Percentiles rank a stretch among this genome's conserved stretches.
Conservation (phyloP, 1,284 basidiomycete genomes). For the Rhodotorula sp. region DNA sequence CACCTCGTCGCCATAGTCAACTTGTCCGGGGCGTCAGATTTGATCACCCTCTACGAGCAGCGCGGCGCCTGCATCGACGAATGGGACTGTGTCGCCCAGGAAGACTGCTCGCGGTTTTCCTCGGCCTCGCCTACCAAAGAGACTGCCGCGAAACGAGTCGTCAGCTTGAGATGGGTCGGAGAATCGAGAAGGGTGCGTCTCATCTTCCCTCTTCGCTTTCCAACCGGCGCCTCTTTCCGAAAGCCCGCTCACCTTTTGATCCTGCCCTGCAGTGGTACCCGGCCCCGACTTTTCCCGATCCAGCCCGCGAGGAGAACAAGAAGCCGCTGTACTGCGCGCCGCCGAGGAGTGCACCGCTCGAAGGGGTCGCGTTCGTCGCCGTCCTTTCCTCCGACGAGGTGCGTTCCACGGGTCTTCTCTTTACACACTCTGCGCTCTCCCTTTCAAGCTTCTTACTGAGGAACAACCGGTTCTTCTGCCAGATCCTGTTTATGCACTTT, state of each 20-base stretch:
- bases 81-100: conserved; percentile 27
- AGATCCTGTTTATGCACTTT: conserved; percentile 36
- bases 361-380: conserved; percentile 32
- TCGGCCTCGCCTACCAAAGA: background rate
- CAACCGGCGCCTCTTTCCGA: background rate
- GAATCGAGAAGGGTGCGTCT: conserved; percentile 27
- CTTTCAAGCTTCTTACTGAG: too few relatives aligned
- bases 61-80: conserved; percentile 27
- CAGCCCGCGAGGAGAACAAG: background rate
- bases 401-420: background rate
- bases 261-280: conserved; percentile 24
- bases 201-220: background rate
- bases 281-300: conserved; percentile 10
- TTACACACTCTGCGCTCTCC: background rate
- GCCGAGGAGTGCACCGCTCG: conserved; percentile 24
- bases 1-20: conserved; percentile 21
- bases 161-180: conserved; percentile 31
- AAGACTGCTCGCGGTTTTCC: conserved; percentile 22
- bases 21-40: conserved; percentile 1
- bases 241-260: background rate
- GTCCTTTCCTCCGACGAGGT: conserved; percentile 35
- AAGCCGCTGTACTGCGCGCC: conserved; percentile 34
- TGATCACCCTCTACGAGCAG: conserved; percentile 36
- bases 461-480: background rate
- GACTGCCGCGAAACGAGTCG: background rate